Evolutionary conservation across 352 stramenopile genomes (phyloP).

Genomic region (Phytophthora hybrid): DNA sequence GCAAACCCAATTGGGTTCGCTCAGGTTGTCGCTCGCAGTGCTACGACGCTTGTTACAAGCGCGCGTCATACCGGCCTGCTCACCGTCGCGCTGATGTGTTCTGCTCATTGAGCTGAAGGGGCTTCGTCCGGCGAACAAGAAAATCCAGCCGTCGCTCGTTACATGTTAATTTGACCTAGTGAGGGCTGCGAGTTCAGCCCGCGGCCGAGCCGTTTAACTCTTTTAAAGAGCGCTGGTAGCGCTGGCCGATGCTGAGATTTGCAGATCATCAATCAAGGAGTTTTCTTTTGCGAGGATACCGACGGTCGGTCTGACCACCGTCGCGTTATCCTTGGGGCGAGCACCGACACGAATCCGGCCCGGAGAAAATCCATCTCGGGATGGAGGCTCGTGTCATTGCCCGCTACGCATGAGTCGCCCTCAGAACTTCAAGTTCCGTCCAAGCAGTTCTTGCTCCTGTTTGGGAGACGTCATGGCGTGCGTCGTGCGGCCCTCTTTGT

Average conservation of each 20-base stretch:
- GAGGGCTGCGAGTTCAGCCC: slow-evolving; percentile 5
- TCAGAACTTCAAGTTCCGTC: not conserved
- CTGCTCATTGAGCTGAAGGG: not conserved
- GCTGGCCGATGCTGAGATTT: slow-evolving; percentile 12
- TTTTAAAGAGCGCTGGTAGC: not conserved
- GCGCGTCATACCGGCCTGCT: not conserved
- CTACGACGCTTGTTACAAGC: not conserved
- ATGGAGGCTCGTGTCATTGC: slow-evolving; percentile 20
- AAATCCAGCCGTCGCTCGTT: slow-evolving; percentile 17
- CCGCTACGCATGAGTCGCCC: not conserved
- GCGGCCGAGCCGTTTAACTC: not conserved
- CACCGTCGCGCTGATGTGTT: not conserved
- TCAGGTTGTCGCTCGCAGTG: not conserved
- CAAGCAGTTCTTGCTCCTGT: not conserved
- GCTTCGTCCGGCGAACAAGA: slow-evolving; percentile 17
- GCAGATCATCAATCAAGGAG: slow-evolving; percentile 28
- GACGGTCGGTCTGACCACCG: slow-evolving; percentile 12
- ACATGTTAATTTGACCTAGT: not conserved
- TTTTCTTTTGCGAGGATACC: not conserved
- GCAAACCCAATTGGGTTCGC: not conserved
- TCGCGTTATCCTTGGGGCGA: slow-evolving; percentile 3
- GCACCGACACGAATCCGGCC: slow-evolving; percentile 8
- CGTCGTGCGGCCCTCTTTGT: not conserved
- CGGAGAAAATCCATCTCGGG: slow-evolving; percentile 25
- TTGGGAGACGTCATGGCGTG: not conserved